Evolutionary conservation across 345 rosid genomes (phyloP).

Genomic region (Lepidium sativum): DNA sequence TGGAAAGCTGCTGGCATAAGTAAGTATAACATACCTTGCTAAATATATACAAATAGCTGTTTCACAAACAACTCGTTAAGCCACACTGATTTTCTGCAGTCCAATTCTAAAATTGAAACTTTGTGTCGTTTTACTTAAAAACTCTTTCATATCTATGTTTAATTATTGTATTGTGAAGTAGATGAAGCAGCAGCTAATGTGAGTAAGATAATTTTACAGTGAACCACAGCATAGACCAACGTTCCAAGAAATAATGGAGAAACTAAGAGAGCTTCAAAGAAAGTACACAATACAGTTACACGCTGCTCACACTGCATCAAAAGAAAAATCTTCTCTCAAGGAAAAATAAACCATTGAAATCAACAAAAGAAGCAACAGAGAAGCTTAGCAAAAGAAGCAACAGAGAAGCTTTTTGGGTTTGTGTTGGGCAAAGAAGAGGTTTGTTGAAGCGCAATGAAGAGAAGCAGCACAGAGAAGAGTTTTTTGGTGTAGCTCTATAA

Average conservation of each 20-base stretch:
- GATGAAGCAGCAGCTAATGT: constrained; percentile 2
- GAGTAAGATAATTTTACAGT: constrained; percentile 31
- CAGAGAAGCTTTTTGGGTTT: constrained; percentile 21
- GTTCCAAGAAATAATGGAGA: constrained; percentile 80
- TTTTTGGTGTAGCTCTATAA: background rate
- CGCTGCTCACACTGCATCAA: constrained; percentile 51
- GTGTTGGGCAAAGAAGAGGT: background rate
- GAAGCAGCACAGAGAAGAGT: constrained; percentile 2
- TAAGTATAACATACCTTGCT: constrained; percentile 20
- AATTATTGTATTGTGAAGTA: background rate
- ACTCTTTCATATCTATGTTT: background rate
- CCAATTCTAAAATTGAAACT: background rate
- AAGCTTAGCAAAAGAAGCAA: constrained; percentile 3
- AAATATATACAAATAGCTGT: background rate
- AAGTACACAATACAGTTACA: constrained; percentile 54
- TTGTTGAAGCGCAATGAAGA: background rate
- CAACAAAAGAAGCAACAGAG: background rate
- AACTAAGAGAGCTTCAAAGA: constrained; percentile 72
- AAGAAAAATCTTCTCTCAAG: constrained; percentile 40
- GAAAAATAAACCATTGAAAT: constrained; percentile 23
- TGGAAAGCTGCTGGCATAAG: constrained; percentile 95
- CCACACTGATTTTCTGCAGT: background rate
- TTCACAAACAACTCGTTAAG: background rate
- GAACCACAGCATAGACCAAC: constrained; percentile 72
- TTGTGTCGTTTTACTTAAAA: background rate